Evolutionary conservation across 2,329 filamentous ascomycete species (phyloP).

Genomic region (Nothophaeocryptopus gaeumannii): DNA sequence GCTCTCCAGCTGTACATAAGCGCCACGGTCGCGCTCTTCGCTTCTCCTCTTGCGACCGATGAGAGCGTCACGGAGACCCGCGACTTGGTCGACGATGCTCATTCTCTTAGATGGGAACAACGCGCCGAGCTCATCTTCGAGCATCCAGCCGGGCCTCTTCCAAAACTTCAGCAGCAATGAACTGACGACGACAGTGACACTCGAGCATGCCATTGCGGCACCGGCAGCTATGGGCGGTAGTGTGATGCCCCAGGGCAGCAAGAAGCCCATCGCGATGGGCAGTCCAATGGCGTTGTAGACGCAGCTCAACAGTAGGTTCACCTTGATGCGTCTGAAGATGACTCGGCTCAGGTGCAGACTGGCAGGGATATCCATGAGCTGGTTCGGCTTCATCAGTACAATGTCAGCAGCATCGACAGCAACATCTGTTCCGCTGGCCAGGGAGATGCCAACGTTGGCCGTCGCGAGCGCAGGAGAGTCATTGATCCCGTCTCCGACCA

Average conservation of each 20-base stretch:
- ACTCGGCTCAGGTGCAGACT: constrained; percentile 75
- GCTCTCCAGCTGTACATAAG: constrained; percentile 47
- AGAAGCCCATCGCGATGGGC: constrained; percentile 94
- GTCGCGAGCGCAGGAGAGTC: constrained; percentile 93
- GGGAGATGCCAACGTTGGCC: constrained; percentile 87
- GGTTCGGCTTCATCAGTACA: constrained; percentile 88
- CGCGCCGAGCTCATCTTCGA: constrained; percentile 23
- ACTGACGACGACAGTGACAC: constrained; percentile 83
- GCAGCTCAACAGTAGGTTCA: constrained; percentile 91
- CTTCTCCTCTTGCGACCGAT: constrained; percentile 34
- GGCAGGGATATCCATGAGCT: constrained; percentile 89
- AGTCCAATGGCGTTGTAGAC: constrained; percentile 88
- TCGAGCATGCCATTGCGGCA: constrained; percentile 87
- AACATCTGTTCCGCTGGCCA: constrained; percentile 89
- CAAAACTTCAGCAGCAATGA: constrained; percentile 83
- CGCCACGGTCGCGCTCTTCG: constrained; percentile 37
- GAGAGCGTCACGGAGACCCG: constrained; percentile 20
- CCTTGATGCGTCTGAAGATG: constrained; percentile 89
- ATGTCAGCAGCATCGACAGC: constrained; percentile 97
- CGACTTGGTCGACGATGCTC: constrained; percentile 11
- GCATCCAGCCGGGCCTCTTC: constrained; percentile 81
- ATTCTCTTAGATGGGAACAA: constrained; percentile 6
- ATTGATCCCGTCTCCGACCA: constrained; percentile 99
- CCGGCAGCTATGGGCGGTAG: constrained; percentile 93
- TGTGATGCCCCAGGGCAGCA: constrained; percentile 82